Conservation (phyloP, 2,329 filamentous ascomycete species). For the Scytalidium lignicola region DNA sequence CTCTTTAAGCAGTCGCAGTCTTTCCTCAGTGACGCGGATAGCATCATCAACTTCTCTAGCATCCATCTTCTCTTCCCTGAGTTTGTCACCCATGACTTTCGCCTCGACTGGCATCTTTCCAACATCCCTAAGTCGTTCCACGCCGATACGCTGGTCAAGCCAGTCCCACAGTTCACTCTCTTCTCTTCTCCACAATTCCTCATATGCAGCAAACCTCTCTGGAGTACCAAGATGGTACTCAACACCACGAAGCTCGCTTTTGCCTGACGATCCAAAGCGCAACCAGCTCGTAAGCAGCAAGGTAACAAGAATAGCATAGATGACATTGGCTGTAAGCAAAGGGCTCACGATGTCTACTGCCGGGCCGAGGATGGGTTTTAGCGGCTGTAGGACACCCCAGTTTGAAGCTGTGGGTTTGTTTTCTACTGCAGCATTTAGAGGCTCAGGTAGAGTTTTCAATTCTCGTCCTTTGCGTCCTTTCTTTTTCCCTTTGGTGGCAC, state of each 20-base stretch:
- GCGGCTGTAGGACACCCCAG: conserved; percentile 80
- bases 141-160: conserved; percentile 35
- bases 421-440: conserved; percentile 28
- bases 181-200: conserved; percentile 64
- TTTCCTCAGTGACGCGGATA: conserved; percentile 71
- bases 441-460: conserved; percentile 37
- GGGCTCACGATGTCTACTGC: conserved; percentile 64
- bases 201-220: conserved; percentile 75
- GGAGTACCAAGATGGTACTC: conserved; percentile 30
- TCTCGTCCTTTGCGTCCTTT: conserved; percentile 41
- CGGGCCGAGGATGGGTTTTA: conserved; percentile 66
- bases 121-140: conserved; percentile 68
- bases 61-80: conserved; percentile 23
- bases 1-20: conserved; percentile 69
- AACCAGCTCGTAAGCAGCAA: conserved; percentile 73
- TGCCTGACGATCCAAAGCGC: conserved; percentile 47
- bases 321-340: conserved; percentile 69
- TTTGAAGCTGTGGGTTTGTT: conserved; percentile 35
- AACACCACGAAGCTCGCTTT: conserved; percentile 31
- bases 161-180: conserved; percentile 31
- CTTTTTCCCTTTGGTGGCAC: conserved; percentile 50
- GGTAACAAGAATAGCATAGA: conserved; percentile 69
- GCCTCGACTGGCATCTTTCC: conserved; percentile 22
- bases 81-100: conserved; percentile 16
- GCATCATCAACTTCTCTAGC: conserved; percentile 25